Evolutionary conservation across 1,139 yeast species (phyloP).

Genomic region (Kodamaea ohmeri): DNA sequence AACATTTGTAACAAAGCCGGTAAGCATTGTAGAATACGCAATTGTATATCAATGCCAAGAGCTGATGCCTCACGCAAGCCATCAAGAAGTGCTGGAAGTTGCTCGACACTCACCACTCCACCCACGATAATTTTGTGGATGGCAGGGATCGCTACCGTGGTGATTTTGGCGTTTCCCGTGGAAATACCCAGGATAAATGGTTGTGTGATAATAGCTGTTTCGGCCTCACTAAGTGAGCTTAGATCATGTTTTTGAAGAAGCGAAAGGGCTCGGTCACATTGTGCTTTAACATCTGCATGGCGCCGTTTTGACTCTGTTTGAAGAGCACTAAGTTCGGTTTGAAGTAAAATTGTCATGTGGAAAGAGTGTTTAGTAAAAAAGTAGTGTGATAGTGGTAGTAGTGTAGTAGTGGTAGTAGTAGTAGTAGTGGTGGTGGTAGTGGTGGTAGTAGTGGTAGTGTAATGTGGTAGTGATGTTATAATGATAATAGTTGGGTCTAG

Average conservation of each 20-base stretch:
- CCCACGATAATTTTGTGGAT: constrained; percentile 16
- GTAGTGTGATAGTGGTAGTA: not conserved
- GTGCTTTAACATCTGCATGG: constrained; percentile 61
- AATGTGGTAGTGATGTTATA: no score
- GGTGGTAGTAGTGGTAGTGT: no score
- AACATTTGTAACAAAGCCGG: constrained; percentile 74
- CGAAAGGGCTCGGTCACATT: constrained; percentile 61
- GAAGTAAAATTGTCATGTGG: constrained; percentile 44
- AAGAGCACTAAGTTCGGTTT: constrained; percentile 56
- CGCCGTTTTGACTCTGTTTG: constrained; percentile 71
- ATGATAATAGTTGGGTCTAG: no score
- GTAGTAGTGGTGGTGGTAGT: no score
- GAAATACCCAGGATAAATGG: constrained; percentile 77
- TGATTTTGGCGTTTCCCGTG: constrained; percentile 70
- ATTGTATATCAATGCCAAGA: constrained; percentile 76
- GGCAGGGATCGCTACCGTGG: constrained; percentile 50
- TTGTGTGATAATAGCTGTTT: constrained; percentile 51
- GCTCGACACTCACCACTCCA: constrained; percentile 44
- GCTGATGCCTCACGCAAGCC: constrained; percentile 74
- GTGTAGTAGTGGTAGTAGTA: no score
- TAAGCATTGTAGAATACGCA: constrained; percentile 80
- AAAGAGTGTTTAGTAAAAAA: not conserved
- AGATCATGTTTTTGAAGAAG: constrained; percentile 23
- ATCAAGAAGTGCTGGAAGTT: constrained; percentile 55
- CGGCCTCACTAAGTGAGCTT: constrained; percentile 7